Percentiles rank a stretch among this genome's conserved stretches.
Conservation (phyloP, 805 yeast genomes). For the Groenewaldozyma salmanticensis region DNA sequence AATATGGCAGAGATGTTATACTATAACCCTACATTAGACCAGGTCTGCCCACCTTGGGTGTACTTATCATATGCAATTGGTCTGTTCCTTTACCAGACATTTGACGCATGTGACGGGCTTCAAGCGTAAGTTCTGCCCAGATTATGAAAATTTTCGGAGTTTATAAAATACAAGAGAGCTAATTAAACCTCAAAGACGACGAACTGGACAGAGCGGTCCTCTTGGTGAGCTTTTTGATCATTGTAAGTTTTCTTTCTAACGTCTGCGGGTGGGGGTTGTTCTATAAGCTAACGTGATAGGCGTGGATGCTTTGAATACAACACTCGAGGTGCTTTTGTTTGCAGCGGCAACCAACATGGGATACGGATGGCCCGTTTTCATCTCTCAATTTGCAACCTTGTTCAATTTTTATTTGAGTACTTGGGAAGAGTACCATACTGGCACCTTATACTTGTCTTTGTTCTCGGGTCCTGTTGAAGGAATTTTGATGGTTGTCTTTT, state of each 20-base stretch:
- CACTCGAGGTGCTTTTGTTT: constrained; percentile 59
- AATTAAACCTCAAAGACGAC: constrained; percentile 32
- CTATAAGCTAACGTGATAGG: constrained; percentile 2
- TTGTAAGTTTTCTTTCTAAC: constrained; percentile 47
- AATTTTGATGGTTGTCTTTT: constrained; percentile 48
- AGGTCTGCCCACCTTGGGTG: constrained; percentile 63
- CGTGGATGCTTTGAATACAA: constrained; percentile 54
- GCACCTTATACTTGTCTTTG: constrained; percentile 62
- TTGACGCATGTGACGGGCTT: constrained; percentile 92
- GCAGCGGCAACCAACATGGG: constrained; percentile 65
- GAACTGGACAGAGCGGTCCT: constrained; percentile 93
- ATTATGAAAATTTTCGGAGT: neutral
- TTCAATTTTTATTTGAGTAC: constrained; percentile 77
- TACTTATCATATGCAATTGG: constrained; percentile 72
- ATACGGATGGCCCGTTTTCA: constrained; percentile 44
- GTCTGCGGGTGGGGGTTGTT: neutral
- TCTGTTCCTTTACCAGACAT: constrained; percentile 83
- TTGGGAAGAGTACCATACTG: constrained; percentile 95
- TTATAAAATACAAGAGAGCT: neutral
- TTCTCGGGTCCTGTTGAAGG: constrained; percentile 97
- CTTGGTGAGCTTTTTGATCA: constrained; percentile 92
- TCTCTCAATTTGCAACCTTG: constrained; percentile 24
- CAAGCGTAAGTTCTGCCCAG: constrained; percentile 46
- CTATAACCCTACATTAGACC: constrained; percentile 58
- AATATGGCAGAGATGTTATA: constrained; percentile 58